Evolutionary conservation across 768 basidiomycete species (phyloP), one percentile per base, ranked within the genome.

Genomic region (Mycena olivaceomarginata): DNA sequence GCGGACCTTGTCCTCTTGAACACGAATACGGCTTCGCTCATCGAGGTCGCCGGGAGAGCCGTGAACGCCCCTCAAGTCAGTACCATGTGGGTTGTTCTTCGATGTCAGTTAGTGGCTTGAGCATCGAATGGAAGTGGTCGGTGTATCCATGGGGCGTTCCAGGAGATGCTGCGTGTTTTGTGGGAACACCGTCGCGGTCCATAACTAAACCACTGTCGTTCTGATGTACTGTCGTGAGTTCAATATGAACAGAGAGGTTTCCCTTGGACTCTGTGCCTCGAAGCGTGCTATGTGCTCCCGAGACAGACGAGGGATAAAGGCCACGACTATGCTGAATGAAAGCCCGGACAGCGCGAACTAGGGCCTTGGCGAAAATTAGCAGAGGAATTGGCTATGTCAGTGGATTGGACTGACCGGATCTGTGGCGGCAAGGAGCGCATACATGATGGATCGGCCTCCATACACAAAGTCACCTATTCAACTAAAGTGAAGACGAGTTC

Each of bases 401-500:
- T 31, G 5, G 7, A 2, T n/a, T 2, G 11, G 53, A 75, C 76
- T 18, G 25, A 79, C 78, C 41, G 78, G 78, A 63, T 79, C 78
- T 2, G 72, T 56, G 22, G 72, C 72, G 9, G 78, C 68, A 5
- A 79, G 68, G 9, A 73, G 63, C 4, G 67, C 76, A 51, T 79
- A 79, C 4, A 79, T 31, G 22, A 79, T 68, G 16, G 77, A 37
- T 25, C 77, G 74, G 15, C 77, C 77, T 11, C 77, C 77, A 31
- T 78, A 78, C 8, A 72, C 51, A 11, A 56, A 65, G 48, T 75
- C 74, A 66, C 72, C 77, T 78, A 56, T 15, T 8, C 43, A 15
- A 45, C 11, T 11, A 9, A 45, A 43, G n/a, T 46, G 22, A 37
- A 13, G 11, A 16, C 15, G 10, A 7, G 22, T 22, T 31, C 57